phyloP scores from a whole-genome alignment of 345 rosid species.

The Draba incana region DNA sequence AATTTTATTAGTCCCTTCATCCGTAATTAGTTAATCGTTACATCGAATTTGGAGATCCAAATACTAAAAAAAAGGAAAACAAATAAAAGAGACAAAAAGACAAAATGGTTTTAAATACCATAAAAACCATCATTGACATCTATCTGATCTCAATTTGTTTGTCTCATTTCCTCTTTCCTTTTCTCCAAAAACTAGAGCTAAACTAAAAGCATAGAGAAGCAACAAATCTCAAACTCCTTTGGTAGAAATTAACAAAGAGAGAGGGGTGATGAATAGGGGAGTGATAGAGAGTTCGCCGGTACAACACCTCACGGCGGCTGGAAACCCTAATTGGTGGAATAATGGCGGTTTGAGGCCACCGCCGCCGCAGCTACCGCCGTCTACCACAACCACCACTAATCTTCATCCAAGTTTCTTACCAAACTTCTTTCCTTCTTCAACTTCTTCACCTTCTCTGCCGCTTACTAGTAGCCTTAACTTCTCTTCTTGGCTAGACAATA shows the following conservation, averaged over 20 bases:
- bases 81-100: background rate
- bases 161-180: constrained; percentile 30
- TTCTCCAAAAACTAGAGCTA: constrained; percentile 14
- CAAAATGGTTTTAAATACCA: constrained; percentile 5
- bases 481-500: constrained; percentile 57
- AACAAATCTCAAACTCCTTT: constrained; percentile 52
- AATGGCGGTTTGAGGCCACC: constrained; percentile 57
- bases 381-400: constrained; percentile 30
- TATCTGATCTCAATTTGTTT: constrained; percentile 5
- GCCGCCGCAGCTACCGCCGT: constrained; percentile 43
- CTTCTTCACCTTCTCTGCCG: constrained; percentile 50
- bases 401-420: constrained; percentile 49
- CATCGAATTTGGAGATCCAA: constrained; percentile 35
- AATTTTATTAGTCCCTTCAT: no score
- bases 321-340: constrained; percentile 75
- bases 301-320: constrained; percentile 65
- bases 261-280: constrained; percentile 44
- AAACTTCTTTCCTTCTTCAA: constrained; percentile 43
- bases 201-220: constrained; percentile 44
- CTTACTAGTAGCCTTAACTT: constrained; percentile 39
- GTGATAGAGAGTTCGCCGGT: constrained; percentile 72
- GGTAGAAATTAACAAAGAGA: constrained; percentile 32
- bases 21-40: constrained; percentile 41
- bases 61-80: constrained; percentile 36
- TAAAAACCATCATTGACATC: constrained; percentile 12